Evolutionary conservation across 2,329 filamentous ascomycete species (phyloP).

Genomic region (Clarireedia hainanense): DNA sequence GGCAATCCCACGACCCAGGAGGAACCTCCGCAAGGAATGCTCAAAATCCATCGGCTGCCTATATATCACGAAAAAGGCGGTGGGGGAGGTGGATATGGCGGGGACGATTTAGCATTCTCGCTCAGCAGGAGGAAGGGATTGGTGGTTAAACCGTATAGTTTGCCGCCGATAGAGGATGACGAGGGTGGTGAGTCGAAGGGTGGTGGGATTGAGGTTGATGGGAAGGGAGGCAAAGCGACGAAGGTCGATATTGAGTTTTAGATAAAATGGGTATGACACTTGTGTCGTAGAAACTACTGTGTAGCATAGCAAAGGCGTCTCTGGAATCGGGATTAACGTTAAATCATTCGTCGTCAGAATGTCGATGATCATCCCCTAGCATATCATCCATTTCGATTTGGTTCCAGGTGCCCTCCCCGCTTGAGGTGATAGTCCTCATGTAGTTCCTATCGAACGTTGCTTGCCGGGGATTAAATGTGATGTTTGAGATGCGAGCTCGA

Average conservation of each 20-base stretch:
- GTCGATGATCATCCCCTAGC: slow-evolving; percentile 25
- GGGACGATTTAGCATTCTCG: slow-evolving; percentile 84
- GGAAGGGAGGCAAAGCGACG: slow-evolving; percentile 24
- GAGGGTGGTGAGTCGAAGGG: slow-evolving; percentile 30
- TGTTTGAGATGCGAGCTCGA: slow-evolving; percentile 19
- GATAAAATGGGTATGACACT: background rate
- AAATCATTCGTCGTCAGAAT: slow-evolving; percentile 5
- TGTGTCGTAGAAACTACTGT: background rate
- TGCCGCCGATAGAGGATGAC: slow-evolving; percentile 80
- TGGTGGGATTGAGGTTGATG: slow-evolving; percentile 22
- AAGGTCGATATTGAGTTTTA: slow-evolving; percentile 30
- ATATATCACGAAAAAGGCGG: slow-evolving; percentile 84
- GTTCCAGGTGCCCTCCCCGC: slow-evolving; percentile 29
- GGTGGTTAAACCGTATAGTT: slow-evolving; percentile 77
- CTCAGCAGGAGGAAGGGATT: slow-evolving; percentile 74
- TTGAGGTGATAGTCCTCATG: slow-evolving; percentile 26
- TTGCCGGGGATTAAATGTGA: slow-evolving; percentile 22
- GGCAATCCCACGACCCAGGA: slow-evolving; percentile 48
- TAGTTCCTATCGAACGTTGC: slow-evolving; percentile 28
- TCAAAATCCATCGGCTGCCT: slow-evolving; percentile 76
- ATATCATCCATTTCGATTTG: slow-evolving; percentile 30
- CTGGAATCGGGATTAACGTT: background rate
- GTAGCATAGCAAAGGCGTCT: slow-evolving; percentile 9
- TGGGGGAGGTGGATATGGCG: slow-evolving; percentile 58
- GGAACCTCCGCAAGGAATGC: slow-evolving; percentile 76